phyloP scores from a whole-genome alignment of 768 basidiomycete species.

The Pilatotrama ljubarskyi region DNA sequence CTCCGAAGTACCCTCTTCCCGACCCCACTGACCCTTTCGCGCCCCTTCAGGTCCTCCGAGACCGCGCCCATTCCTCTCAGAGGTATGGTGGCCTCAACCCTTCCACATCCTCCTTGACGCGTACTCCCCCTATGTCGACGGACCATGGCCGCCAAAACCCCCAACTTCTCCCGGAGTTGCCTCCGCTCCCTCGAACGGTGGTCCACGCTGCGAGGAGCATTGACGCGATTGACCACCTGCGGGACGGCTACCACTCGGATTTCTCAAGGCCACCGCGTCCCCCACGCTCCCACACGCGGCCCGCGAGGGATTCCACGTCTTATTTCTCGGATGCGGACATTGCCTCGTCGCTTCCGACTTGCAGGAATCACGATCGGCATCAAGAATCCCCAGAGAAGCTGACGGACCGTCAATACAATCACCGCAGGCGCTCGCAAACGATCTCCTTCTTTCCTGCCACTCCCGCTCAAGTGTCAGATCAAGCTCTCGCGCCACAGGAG shows the following conservation, averaged over 20 bases:
- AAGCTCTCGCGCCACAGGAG: slow-evolving; percentile 4
- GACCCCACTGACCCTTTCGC: slow-evolving; percentile 74
- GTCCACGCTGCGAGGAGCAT: slow-evolving; percentile 16
- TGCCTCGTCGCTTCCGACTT: not conserved
- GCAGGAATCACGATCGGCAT: slow-evolving; percentile 12
- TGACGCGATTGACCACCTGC: slow-evolving; percentile 10
- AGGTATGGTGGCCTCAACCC: slow-evolving; percentile 4
- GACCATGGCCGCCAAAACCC: not conserved
- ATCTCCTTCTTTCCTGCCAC: slow-evolving; percentile 26
- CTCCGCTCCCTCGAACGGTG: slow-evolving; percentile 9
- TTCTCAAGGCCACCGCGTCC: slow-evolving; percentile 23
- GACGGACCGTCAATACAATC: slow-evolving; percentile 20
- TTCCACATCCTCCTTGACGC: slow-evolving; percentile 16
- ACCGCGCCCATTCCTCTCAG: slow-evolving; percentile 48
- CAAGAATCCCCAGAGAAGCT: slow-evolving; percentile 11
- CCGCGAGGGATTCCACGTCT: slow-evolving; percentile 19
- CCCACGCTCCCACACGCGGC: slow-evolving; percentile 23
- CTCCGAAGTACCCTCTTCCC: slow-evolving; percentile 60
- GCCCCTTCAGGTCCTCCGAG: slow-evolving; percentile 63
- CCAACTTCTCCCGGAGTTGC: not conserved
- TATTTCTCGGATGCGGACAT: slow-evolving; percentile 29
- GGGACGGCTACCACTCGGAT: slow-evolving; percentile 26
- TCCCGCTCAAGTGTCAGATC: slow-evolving; percentile 2
- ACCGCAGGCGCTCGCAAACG: slow-evolving; percentile 35
- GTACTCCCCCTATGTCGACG: not conserved